Percentiles rank a stretch among this genome's conserved stretches.
Conservation (phyloP, 2,329 filamentous ascomycete genomes). For the Fonsecaea nubica region DNA sequence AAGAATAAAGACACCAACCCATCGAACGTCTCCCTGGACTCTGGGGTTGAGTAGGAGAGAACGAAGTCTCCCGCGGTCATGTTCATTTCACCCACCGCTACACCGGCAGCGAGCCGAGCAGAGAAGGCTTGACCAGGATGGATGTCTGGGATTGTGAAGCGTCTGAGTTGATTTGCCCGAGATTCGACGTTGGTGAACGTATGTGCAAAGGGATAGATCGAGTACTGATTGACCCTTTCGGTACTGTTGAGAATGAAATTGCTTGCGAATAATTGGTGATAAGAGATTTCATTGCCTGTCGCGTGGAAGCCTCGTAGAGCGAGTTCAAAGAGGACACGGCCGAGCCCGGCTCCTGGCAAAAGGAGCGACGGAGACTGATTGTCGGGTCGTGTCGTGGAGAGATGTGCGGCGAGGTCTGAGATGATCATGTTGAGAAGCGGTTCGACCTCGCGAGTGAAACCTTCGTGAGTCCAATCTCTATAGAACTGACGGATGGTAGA, state of each 20-base stretch:
- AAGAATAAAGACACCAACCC: conserved; percentile 93
- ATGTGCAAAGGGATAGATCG: conserved; percentile 83
- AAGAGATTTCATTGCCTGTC: conserved; percentile 96
- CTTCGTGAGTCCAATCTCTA: conserved; percentile 88
- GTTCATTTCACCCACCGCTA: conserved; percentile 72
- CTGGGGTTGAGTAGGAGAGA: conserved; percentile 72
- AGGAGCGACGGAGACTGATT: conserved; percentile 68
- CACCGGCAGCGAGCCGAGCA: conserved; percentile 33
- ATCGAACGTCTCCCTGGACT: conserved; percentile 70
- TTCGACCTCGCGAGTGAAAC: conserved; percentile 70
- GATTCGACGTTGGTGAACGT: conserved; percentile 84
- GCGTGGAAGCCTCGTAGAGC: conserved; percentile 73
- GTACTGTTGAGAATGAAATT: conserved; percentile 64
- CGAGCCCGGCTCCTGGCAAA: conserved; percentile 88
- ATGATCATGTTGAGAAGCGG: conserved; percentile 79
- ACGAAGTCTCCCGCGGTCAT: conserved; percentile 96
- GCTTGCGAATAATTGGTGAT: conserved; percentile 91
- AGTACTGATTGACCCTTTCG: conserved; percentile 65
- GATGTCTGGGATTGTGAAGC: conserved; percentile 79
- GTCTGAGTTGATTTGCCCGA: conserved; percentile 75
- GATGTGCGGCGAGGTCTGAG: conserved; percentile 63
- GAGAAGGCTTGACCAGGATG: conserved; percentile 68
- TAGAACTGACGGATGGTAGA: conserved; percentile 94
- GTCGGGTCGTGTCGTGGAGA: conserved; percentile 39
- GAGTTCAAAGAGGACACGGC: conserved; percentile 86